Percentiles rank a stretch among this genome's conserved stretches.
Conservation (phyloP, 495 filamentous ascomycete genomes). For the Aspergillus egyptiacus region DNA sequence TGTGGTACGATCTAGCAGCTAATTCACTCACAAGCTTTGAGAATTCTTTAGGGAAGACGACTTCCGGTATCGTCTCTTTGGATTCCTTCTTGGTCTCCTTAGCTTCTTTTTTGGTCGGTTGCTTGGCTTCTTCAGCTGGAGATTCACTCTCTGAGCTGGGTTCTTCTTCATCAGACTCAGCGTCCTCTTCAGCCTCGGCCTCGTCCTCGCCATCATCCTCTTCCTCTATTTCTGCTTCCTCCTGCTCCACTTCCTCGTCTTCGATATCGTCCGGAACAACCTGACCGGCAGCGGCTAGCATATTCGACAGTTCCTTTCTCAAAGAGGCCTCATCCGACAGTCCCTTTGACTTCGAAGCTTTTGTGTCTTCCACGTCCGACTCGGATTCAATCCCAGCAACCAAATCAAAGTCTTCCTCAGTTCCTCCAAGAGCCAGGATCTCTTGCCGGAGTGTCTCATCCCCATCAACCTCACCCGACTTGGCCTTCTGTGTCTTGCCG, state of each 20-base stretch:
- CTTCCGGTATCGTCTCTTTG: constrained; percentile 16
- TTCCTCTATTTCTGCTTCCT: constrained; percentile 28
- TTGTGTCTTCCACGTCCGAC: constrained; percentile 46
- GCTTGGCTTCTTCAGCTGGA: constrained; percentile 7
- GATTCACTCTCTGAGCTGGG: constrained; percentile 7
- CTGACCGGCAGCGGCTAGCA: constrained; percentile 41
- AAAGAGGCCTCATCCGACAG: constrained; percentile 32
- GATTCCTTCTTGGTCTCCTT: constrained; percentile 17
- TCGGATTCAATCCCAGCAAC: constrained; percentile 57
- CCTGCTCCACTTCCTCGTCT: constrained; percentile 43
- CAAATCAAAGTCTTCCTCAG: constrained; percentile 65
- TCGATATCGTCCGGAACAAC: constrained; percentile 38
- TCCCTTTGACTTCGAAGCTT: constrained; percentile 18
- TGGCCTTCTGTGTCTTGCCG: constrained; percentile 23
- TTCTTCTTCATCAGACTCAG: constrained; percentile 39
- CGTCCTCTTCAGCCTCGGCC: constrained; percentile 35
- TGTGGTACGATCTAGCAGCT: background rate
- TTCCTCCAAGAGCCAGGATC: constrained; percentile 70
- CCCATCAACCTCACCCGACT: constrained; percentile 17
- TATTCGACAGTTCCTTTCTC: constrained; percentile 39
- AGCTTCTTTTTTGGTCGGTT: constrained; percentile 17
- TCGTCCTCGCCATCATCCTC: constrained; percentile 30
- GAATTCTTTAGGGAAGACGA: constrained; percentile 36
- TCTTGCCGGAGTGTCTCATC: constrained; percentile 55
- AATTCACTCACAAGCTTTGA: constrained; percentile 34